Base-by-base conservation (phyloP, 2,329 filamentous ascomycete species). In the Xylariaceae sp. region DNA sequence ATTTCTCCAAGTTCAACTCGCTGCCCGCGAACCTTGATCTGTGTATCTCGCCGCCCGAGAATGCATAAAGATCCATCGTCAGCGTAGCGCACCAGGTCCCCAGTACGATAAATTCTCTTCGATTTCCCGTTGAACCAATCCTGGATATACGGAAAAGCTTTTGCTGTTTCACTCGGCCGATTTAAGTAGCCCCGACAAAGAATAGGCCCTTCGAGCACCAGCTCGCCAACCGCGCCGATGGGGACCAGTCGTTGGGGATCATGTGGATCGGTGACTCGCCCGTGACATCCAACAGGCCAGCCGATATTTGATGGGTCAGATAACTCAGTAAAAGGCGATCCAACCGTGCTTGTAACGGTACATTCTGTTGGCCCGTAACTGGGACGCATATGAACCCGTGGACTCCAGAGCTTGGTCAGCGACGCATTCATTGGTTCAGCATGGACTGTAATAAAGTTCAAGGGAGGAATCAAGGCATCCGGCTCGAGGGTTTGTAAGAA, bases 321-420 rank as follows among this genome's bases (percentile, higher is more conserved):
- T 20, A 24, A 36, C 10, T 37, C 9, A 6, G 27, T 30, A 23
- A 53, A 37, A 3, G 27, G 21, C 1, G 42, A 10, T 13, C 41
- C 41, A 5, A 42, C 50, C 30, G 36, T 44, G 15, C 42, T 46
- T n/a, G 43, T 44, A 13, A 53, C 41, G 2, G 50, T 47, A 35
- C 50, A 53, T 35, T 53, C 50, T 20, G 50, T 53, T n/a, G 50
- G 50, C 11, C 50, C 50, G 33, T 53, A 53, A 9, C 35, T 48
- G 1, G 42, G 42, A n/a, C 42, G 42, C 30, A 53, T 32, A 36
- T 37, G 21, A 16, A 53, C 29, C 11, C 43, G 42, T 15, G 32
- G 41, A 18, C 32, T 44, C 50, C 50, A 53, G 5, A 44, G 41
- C 11, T 16, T 44, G 11, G 33, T 39, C 6, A 46, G 23, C 4